phyloP scores from a whole-genome alignment of 768 basidiomycete species.

The Hemileccinum impolitum region DNA sequence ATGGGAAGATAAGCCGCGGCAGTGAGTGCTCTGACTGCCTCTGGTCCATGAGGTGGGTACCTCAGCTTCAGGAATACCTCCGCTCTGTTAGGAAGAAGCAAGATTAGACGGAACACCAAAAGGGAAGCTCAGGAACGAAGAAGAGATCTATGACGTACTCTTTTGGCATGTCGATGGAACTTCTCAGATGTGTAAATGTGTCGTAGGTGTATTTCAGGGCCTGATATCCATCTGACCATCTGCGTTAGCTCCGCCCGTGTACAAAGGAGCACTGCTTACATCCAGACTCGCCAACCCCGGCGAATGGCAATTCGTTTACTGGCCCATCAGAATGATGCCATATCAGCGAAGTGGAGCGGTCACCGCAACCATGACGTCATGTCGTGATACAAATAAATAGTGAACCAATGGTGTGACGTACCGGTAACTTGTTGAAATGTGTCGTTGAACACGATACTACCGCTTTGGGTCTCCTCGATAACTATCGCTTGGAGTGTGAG shows the following conservation, averaged over 20 bases:
- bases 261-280: constrained; percentile 38
- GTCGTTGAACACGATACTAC: constrained; percentile 58
- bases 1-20: constrained; percentile 8
- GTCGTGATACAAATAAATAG: neutral
- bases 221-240: constrained; percentile 52
- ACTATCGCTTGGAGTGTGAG: constrained; percentile 36
- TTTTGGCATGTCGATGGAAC: constrained; percentile 52
- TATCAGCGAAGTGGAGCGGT: constrained; percentile 10
- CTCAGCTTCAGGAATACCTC: constrained; percentile 19
- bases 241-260: neutral
- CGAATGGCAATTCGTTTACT: constrained; percentile 46
- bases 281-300: constrained; percentile 61
- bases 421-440: constrained; percentile 51
- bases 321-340: neutral
- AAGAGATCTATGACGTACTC: constrained; percentile 38
- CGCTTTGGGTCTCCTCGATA: constrained; percentile 52
- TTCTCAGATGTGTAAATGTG: constrained; percentile 48
- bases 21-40: constrained; percentile 15
- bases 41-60: constrained; percentile 23
- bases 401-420: constrained; percentile 26
- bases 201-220: constrained; percentile 52
- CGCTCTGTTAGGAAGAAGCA: constrained; percentile 11
- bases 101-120: constrained; percentile 5
- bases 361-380: constrained; percentile 12
- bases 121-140: neutral